Percentiles rank a stretch among this genome's conserved stretches.
These are phyloP conservation scores for Rheum nobile DNA, from an alignment of 148 eudicot species.

Conservation along the genomic window DNA sequence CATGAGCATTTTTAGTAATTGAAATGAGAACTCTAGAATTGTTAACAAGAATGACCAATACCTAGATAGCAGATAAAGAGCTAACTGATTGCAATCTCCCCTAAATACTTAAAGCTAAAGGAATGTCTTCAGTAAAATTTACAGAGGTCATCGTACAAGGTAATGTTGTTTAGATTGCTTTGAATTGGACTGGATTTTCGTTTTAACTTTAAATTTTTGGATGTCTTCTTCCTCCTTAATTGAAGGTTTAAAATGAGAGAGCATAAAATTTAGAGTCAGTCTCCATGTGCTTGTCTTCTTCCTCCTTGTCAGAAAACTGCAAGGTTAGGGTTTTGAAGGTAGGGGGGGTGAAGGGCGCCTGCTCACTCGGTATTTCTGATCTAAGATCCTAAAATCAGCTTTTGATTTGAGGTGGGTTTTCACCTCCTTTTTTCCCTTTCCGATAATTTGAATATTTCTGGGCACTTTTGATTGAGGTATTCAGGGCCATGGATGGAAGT, in stretches of 20 bases:
- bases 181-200: too few species aligned
- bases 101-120: too few species aligned
- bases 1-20: constrained; percentile 75
- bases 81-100: constrained; percentile 43
- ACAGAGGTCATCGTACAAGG: too few species aligned
- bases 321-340: not conserved
- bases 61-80: constrained; percentile 47
- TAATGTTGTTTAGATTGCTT: too few species aligned
- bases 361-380: not conserved
- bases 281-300: constrained; percentile 32
- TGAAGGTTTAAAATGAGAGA: too few species aligned
- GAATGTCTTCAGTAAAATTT: too few species aligned
- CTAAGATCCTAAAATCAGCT: constrained; percentile 10
- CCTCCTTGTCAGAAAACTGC: constrained; percentile 22
- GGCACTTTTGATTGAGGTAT: too few species aligned
- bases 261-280: constrained; percentile 5
- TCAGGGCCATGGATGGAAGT: constrained; percentile 26
- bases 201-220: too few species aligned
- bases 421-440: not conserved
- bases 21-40: constrained; percentile 33
- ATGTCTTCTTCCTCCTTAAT: too few species aligned
- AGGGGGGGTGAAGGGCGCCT: too few species aligned
- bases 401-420: constrained; percentile 25
- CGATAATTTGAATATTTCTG: constrained; percentile 13
- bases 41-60: constrained; percentile 35